These are phyloP conservation scores for Tilletia walkeri DNA, from an alignment of 1,284 basidiomycete genomes.

Conservation along the genomic window DNA sequence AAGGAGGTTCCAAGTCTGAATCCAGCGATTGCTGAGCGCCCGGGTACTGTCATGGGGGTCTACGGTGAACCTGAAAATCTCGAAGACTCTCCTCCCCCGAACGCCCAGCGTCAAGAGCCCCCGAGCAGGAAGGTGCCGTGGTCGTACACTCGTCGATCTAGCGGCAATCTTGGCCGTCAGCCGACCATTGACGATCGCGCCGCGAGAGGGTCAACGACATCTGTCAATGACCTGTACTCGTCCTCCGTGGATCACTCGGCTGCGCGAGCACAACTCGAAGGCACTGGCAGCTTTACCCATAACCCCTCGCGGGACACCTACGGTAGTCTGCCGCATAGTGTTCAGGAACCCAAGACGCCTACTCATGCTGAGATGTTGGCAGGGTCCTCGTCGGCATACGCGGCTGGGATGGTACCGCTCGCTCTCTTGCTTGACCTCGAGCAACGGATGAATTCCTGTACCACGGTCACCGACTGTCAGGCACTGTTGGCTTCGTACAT, in stretches of 20 bases:
- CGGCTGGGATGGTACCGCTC: conserved; percentile 16
- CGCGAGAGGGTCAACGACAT: conserved; percentile 26
- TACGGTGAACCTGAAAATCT: conserved; percentile 1
- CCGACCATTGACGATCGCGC: conserved; percentile 19
- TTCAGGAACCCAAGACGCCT: conserved; percentile 16
- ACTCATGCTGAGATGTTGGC: conserved; percentile 11
- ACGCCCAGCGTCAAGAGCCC: conserved; percentile 25
- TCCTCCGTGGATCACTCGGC: conserved; percentile 16
- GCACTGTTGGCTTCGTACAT: conserved; percentile 36
- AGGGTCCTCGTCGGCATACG: conserved; percentile 16
- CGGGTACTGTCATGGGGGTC: conserved; percentile 12
- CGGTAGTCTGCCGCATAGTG: conserved; percentile 1
- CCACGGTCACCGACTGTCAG: conserved; percentile 43
- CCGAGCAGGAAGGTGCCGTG: conserved; percentile 47
- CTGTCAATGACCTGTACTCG: conserved; percentile 23
- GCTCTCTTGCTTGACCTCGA: conserved; percentile 35
- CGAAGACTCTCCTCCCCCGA: conserved; percentile 11
- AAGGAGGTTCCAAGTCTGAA: background rate
- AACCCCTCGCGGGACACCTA: conserved; percentile 23
- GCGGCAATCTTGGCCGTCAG: conserved; percentile 20
- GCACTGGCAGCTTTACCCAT: conserved; percentile 22
- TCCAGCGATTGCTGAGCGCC: conserved; percentile 11
- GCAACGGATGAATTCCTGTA: conserved; percentile 35
- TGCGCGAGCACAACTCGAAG: conserved; percentile 22
- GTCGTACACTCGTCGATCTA: conserved; percentile 38